A percentile compares a stretch with the other conserved stretches of the same genome.
These are phyloP conservation scores for Aspergillus asperescens DNA, from an alignment of 495 filamentous ascomycete genomes.

Conservation along the genomic window DNA sequence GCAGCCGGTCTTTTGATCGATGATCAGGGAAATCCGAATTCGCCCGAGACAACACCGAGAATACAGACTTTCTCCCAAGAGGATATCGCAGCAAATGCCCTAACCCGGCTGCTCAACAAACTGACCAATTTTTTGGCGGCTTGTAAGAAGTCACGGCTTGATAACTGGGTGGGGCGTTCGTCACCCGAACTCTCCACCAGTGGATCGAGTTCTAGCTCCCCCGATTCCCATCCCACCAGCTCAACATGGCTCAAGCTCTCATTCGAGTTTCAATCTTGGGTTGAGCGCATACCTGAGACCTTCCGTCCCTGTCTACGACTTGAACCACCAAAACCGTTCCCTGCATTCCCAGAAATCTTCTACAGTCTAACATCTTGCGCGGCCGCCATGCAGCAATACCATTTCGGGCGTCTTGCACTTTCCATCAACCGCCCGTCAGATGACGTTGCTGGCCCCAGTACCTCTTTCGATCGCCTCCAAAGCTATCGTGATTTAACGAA, in stretches of 20 bases:
- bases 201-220: neutral
- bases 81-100: constrained; percentile 32
- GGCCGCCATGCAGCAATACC: constrained; percentile 38
- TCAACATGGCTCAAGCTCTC: constrained; percentile 36
- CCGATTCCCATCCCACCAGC: constrained; percentile 21
- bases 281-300: constrained; percentile 39
- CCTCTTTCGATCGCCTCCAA: constrained; percentile 38
- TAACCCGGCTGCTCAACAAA: constrained; percentile 36
- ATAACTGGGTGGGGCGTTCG: constrained; percentile 30
- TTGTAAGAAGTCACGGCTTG: constrained; percentile 32
- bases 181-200: constrained; percentile 10
- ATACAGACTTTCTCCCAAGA: constrained; percentile 18
- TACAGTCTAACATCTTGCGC: constrained; percentile 33
- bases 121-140: constrained; percentile 37
- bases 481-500: constrained; percentile 41
- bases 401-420: constrained; percentile 38
- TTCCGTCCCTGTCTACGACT: constrained; percentile 37
- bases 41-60: neutral
- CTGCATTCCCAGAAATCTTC: constrained; percentile 38
- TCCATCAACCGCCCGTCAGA: constrained; percentile 37
- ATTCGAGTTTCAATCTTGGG: constrained; percentile 39
- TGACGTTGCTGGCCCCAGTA: constrained; percentile 30
- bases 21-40: constrained; percentile 21
- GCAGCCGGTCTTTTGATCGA: constrained; percentile 35
- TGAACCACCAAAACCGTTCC: constrained; percentile 32